phyloP scores from a whole-genome alignment of 345 rosid genomes.

The Citrus australasica region DNA sequence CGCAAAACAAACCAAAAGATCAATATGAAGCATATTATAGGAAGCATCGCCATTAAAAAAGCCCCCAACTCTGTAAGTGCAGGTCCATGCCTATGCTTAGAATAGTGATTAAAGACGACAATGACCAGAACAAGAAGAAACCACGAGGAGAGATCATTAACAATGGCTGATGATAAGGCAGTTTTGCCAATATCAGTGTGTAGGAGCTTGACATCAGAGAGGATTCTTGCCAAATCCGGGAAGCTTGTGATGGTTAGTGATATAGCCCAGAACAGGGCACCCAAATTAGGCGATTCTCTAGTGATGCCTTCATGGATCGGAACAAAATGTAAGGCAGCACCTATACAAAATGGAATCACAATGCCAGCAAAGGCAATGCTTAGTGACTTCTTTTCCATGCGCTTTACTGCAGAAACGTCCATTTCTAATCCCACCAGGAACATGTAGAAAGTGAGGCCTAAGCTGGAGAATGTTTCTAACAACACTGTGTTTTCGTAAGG shows the following conservation, averaged over 20 bases:
- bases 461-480: slow-evolving; percentile 50
- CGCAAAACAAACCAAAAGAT: slow-evolving; percentile 36
- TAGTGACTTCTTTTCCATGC: slow-evolving; percentile 21
- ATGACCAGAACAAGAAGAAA: slow-evolving; percentile 29
- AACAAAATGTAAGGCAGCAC: slow-evolving; percentile 29
- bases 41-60: not conserved
- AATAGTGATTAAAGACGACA: not conserved
- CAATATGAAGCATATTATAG: slow-evolving; percentile 24
- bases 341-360: slow-evolving; percentile 32
- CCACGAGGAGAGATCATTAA: slow-evolving; percentile 58
- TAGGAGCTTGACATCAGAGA: slow-evolving; percentile 67
- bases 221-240: slow-evolving; percentile 54
- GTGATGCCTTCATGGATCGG: not conserved
- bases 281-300: not conserved
- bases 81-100: not conserved
- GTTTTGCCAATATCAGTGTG: slow-evolving; percentile 55
- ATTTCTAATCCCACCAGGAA: slow-evolving; percentile 67
- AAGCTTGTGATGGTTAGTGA: slow-evolving; percentile 56
- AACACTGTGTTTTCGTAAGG: slow-evolving; percentile 9
- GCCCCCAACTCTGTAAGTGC: not conserved
- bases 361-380: slow-evolving; percentile 37
- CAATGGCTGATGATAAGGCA: slow-evolving; percentile 46
- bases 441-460: slow-evolving; percentile 50
- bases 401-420: slow-evolving; percentile 41
- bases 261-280: slow-evolving; percentile 42